phyloP scores from a whole-genome alignment of 768 basidiomycete genomes.

The Russula foetens region DNA sequence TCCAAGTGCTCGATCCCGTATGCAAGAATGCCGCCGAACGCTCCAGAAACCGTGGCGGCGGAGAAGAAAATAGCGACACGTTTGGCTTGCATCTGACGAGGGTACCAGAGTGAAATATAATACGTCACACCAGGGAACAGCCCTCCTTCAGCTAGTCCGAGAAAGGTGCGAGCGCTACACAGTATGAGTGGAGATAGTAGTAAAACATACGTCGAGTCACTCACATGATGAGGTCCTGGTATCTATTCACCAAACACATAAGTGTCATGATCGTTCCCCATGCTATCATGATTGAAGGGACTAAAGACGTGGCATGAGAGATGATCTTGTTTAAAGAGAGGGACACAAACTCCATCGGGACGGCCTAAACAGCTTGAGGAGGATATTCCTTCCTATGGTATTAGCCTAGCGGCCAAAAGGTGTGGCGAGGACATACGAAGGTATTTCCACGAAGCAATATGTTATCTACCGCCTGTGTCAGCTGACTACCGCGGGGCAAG shows the following conservation, averaged over 20 bases:
- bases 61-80: conserved; percentile 59
- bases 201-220: conserved; percentile 16
- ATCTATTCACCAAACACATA: conserved; percentile 32
- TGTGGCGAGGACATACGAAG: conserved; percentile 27
- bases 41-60: conserved; percentile 46
- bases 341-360: conserved; percentile 30
- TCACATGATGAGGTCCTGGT: conserved; percentile 27
- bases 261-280: conserved; percentile 35
- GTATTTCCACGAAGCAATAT: conserved; percentile 33
- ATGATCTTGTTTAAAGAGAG: not conserved
- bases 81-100: conserved; percentile 45
- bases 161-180: conserved; percentile 33
- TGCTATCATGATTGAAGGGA: conserved; percentile 32
- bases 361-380: conserved; percentile 30
- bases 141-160: conserved; percentile 43
- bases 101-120: conserved; percentile 52
- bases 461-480: conserved; percentile 22
- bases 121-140: conserved; percentile 33
- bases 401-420: not conserved
- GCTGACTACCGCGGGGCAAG: not conserved
- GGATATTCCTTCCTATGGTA: conserved; percentile 28
- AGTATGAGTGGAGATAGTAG: not conserved
- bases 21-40: conserved; percentile 43
- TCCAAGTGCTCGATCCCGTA: conserved; percentile 41
- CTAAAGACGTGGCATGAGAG: conserved; percentile 24